phyloP scores from a whole-genome alignment of 768 basidiomycete genomes.

The Leccinum truebloodii region DNA sequence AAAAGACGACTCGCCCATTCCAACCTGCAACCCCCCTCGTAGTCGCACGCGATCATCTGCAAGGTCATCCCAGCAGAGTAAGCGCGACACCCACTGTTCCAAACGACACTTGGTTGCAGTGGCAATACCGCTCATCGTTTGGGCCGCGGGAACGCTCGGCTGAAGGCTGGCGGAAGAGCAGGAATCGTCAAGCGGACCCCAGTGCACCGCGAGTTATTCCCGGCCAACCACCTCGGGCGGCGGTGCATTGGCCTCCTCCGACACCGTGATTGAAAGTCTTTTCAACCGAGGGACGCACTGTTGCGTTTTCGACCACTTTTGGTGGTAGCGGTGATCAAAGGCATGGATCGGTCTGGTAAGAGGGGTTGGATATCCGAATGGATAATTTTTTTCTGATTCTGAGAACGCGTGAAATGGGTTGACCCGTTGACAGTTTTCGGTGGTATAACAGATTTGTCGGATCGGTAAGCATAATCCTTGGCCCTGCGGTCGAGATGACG shows the following conservation, averaged over 20 bases:
- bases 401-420: slow-evolving; percentile 12
- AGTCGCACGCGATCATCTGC: slow-evolving; percentile 89
- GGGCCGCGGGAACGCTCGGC: slow-evolving; percentile 34
- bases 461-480: slow-evolving; percentile 23
- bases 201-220: slow-evolving; percentile 9
- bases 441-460: slow-evolving; percentile 8
- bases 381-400: slow-evolving; percentile 30
- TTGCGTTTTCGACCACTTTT: slow-evolving; percentile 35
- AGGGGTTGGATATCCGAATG: slow-evolving; percentile 16
- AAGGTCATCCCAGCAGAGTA: neutral
- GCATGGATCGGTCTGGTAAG: slow-evolving; percentile 14
- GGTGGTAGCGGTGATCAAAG: slow-evolving; percentile 15
- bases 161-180: slow-evolving; percentile 18
- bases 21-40: slow-evolving; percentile 56
- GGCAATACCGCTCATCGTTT: slow-evolving; percentile 71
- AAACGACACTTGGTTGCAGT: slow-evolving; percentile 76
- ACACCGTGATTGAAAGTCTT: slow-evolving; percentile 10
- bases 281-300: slow-evolving; percentile 33
- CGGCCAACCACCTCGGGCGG: slow-evolving; percentile 5
- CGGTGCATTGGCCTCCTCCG: slow-evolving; percentile 12
- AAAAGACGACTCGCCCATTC: slow-evolving; percentile 73
- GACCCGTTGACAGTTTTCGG: slow-evolving; percentile 21
- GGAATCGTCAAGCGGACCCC: slow-evolving; percentile 40
- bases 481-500: no score
- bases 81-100: slow-evolving; percentile 60